Conservation (phyloP, 805 yeast species). For the Cyberlindnera lachancei region DNA sequence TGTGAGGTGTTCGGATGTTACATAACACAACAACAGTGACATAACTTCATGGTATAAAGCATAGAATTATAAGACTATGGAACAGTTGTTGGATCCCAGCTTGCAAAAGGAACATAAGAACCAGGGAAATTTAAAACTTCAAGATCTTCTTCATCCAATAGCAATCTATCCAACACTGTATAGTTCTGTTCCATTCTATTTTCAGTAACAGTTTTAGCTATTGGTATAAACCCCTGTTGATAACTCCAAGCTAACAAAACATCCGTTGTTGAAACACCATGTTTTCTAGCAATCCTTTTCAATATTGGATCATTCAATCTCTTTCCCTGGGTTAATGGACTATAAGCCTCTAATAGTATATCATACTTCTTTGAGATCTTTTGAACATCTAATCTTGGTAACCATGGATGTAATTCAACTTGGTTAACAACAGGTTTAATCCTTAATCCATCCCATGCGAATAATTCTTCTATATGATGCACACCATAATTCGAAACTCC, state of each 20-base stretch:
- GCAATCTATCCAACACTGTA: constrained; percentile 42
- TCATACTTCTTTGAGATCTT: constrained; percentile 43
- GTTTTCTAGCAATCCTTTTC: constrained; percentile 37
- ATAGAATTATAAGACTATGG: too few species aligned
- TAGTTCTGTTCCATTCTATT: constrained; percentile 48
- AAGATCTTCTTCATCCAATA: constrained; percentile 35
- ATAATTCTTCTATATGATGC: constrained; percentile 51
- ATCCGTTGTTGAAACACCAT: constrained; percentile 48
- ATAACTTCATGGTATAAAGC: too few species aligned
- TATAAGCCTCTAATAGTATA: constrained; percentile 62
- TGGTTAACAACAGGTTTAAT: constrained; percentile 56
- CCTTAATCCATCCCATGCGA: constrained; percentile 46
- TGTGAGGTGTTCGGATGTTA: too few species aligned
- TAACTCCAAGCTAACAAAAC: constrained; percentile 67
- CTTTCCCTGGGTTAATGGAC: constrained; percentile 62
- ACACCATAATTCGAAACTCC: constrained; percentile 79
- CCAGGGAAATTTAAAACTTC: constrained; percentile 37
- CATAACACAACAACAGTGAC: too few species aligned
- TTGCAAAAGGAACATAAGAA: too few species aligned
- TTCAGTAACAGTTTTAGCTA: constrained; percentile 56
- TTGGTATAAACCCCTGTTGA: constrained; percentile 62
- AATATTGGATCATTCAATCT: constrained; percentile 50
- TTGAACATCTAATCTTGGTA: constrained; percentile 55
- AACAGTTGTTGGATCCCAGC: too few species aligned
- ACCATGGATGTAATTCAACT: constrained; percentile 60